Conservation (phyloP, 2,329 filamentous ascomycete genomes). For the Botryotinia narcissicola region DNA sequence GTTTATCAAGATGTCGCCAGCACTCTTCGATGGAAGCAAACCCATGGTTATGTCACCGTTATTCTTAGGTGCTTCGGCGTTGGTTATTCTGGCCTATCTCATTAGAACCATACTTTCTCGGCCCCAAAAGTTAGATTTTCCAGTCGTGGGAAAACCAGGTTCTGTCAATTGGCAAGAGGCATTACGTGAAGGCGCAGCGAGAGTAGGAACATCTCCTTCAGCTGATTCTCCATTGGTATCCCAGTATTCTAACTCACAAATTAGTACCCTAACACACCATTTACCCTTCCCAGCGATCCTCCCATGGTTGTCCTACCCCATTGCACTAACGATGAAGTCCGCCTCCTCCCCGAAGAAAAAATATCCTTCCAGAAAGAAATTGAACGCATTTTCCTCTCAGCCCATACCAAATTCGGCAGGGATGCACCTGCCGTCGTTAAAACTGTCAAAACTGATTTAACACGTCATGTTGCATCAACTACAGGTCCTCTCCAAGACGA, state of each 20-base stretch:
- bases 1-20: not conserved
- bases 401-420: not conserved
- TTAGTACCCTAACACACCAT: not conserved
- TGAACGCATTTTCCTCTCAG: not conserved
- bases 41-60: not conserved
- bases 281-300: not conserved
- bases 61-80: not conserved
- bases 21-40: not conserved
- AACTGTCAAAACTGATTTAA: constrained; percentile 32
- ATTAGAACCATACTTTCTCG: not conserved
- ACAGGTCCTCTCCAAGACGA: constrained; percentile 33
- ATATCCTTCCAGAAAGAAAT: not conserved
- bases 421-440: constrained; percentile 15
- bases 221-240: not conserved
- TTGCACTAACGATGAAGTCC: not conserved
- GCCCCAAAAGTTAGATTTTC: not conserved
- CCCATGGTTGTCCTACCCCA: not conserved
- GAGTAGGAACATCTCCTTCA: not conserved
- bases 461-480: constrained; percentile 26
- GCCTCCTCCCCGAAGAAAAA: not conserved
- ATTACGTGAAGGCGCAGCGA: not conserved
- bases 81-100: not conserved
- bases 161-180: not conserved
- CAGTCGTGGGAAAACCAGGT: not conserved
- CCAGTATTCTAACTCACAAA: not conserved